Evolutionary conservation across 139 green algal species (phyloP), one percentile per base, ranked within the genome.

Genomic region (Bryopsis sp.): DNA sequence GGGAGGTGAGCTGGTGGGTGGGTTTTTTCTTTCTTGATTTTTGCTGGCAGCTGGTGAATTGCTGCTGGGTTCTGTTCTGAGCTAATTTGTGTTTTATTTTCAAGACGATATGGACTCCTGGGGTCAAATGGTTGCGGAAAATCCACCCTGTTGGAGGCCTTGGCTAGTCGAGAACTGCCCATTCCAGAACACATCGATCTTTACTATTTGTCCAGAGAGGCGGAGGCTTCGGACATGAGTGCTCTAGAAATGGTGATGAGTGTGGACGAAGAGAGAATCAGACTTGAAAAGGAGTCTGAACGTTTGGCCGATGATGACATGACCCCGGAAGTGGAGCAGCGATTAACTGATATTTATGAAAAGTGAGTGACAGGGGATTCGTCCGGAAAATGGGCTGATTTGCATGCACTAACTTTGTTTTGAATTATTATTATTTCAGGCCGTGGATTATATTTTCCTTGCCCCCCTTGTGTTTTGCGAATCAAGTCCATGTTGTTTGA

Each of bases 151-250:
- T 79, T 96, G 4, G 90, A 93, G 70, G 85, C 86, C 4, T 72
- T 98, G 26, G 90, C 84, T 0, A 73, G 65, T 3, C 75, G 89
- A 26, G 91, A 97, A 64, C 71, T 98, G 11, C 81, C 85, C 31
- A 95, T 97, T 64, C 92, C 93, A 2, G 75, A 88, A 2, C 93
- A 97, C 80, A 92, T 98, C 15, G 90, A 97, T 69, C 83, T 95
- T 34, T 97, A 93, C 82, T 82, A 94, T 74, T 76, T 98, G 47
- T 80, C 92, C 61, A 68, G 84, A 8, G 92, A 98, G 78, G 89
- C 88, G 11, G 76, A 77, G 5, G 87, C 87, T 47, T 82, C 64
- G 48, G 88, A 97, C 68, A 70, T 82, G 61, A 92, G 84, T 26
- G 92, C 92, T 1, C 72, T 98, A 47, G 67, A 88, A 67, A 31